A percentile compares a stretch with the other conserved stretches of the same genome.
phyloP scores from a whole-genome alignment of 2,329 filamentous ascomycete species.

The Sporothrix globosa region DNA sequence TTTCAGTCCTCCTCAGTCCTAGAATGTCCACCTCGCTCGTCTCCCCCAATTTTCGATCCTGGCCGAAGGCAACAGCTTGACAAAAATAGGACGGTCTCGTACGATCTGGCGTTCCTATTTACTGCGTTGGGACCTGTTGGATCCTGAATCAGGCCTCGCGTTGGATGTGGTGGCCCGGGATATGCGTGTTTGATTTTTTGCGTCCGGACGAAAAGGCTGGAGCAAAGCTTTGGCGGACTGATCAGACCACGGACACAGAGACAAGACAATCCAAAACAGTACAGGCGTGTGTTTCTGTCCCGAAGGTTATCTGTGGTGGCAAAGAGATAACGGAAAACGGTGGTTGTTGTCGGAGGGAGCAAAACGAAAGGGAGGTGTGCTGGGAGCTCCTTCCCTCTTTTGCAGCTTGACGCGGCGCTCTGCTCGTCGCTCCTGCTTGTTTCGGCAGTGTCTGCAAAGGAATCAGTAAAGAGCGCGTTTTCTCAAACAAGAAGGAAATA shows the following conservation, averaged over 20 bases:
- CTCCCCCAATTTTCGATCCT: not conserved
- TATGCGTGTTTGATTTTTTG: slow-evolving; percentile 25
- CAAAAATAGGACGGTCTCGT: not conserved
- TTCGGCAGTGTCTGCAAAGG: slow-evolving; percentile 23
- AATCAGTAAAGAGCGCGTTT: slow-evolving; percentile 24
- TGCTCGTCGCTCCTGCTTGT: slow-evolving; percentile 4
- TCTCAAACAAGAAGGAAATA: slow-evolving; percentile 2
- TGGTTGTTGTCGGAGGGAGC: slow-evolving; percentile 12
- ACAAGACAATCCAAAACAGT: not conserved
- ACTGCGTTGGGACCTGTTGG: not conserved
- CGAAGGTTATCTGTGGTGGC: not conserved
- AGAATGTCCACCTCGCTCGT: slow-evolving; percentile 13
- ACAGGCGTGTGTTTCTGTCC: not conserved
- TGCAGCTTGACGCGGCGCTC: slow-evolving; percentile 16
- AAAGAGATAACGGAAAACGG: not conserved
- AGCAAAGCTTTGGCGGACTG: not conserved
- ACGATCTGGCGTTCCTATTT: not conserved
- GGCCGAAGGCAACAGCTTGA: not conserved
- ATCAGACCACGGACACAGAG: not conserved
- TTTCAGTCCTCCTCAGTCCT: not conserved
- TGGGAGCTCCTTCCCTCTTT: slow-evolving; percentile 24
- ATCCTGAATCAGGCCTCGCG: not conserved
- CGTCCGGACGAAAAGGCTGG: not conserved
- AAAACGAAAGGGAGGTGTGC: slow-evolving; percentile 5
- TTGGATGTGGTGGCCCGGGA: not conserved